phyloP scores from a whole-genome alignment of 202 grass and related monocot species.

The Dendrocalamus latiflorus region DNA sequence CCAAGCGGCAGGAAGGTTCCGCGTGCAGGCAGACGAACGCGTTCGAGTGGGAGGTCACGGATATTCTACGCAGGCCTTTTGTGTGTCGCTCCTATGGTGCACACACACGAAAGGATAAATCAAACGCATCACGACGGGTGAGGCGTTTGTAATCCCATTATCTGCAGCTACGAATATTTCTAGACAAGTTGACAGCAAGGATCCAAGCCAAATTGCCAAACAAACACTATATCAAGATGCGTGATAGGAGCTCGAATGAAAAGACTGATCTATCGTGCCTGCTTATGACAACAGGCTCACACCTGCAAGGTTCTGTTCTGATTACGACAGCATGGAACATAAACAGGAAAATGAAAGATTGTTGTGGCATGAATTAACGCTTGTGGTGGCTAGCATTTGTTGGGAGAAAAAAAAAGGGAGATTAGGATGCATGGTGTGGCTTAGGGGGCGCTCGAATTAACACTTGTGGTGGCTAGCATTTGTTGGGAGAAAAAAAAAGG shows the following conservation, averaged over 20 bases:
- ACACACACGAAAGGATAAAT: neutral
- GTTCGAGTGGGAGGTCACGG: neutral
- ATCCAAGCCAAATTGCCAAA: neutral
- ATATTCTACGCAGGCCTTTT: neutral
- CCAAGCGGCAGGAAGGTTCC: constrained; percentile 3
- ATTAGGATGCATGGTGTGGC: neutral
- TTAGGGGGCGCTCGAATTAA: neutral
- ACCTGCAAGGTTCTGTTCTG: neutral
- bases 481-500: too few relatives aligned
- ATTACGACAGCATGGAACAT: neutral
- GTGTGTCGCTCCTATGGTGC: too few relatives aligned
- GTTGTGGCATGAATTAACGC: neutral
- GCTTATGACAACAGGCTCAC: neutral
- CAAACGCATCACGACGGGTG: neutral
- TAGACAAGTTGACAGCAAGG: neutral
- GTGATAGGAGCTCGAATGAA: neutral
- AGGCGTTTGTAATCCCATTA: neutral
- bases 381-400: neutral
- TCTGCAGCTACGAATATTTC: neutral
- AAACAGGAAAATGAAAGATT: neutral
- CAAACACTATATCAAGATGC: neutral
- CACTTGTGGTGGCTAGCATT: too few relatives aligned
- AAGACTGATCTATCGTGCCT: neutral
- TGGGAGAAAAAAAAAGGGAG: neutral
- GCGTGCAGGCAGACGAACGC: neutral